Evolutionary conservation across 495 filamentous ascomycete species (phyloP).

Genomic region (Xylaria venustula): DNA sequence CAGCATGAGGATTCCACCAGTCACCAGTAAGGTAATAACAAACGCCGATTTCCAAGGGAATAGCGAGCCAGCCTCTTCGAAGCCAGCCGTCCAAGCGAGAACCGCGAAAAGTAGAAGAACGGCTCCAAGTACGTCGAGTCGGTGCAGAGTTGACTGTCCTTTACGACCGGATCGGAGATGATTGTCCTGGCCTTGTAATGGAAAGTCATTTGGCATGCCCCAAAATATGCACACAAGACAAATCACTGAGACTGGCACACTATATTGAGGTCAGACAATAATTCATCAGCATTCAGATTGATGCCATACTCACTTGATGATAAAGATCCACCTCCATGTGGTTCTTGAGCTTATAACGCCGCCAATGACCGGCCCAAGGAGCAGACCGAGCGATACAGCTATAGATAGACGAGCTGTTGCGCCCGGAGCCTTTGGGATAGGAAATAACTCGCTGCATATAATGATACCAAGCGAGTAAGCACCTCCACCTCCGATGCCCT

Average conservation of each 20-base stretch:
- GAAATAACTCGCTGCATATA: slow-evolving; percentile 48
- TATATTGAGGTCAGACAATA: background rate
- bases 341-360: slow-evolving; percentile 36
- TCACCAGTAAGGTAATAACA: slow-evolving; percentile 18
- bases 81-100: slow-evolving; percentile 20
- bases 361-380: slow-evolving; percentile 45
- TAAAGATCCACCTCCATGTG: slow-evolving; percentile 42
- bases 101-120: slow-evolving; percentile 20
- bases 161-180: background rate
- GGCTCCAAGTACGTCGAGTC: slow-evolving; percentile 17
- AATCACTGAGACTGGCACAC: background rate
- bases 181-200: background rate
- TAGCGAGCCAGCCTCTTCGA: slow-evolving; percentile 26
- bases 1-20: background rate
- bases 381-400: slow-evolving; percentile 43
- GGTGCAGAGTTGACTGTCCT: background rate
- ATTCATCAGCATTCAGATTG: background rate
- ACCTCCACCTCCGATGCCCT: slow-evolving; percentile 55
- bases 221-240: background rate
- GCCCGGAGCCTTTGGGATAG: slow-evolving; percentile 40
- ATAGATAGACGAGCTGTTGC: slow-evolving; percentile 49
- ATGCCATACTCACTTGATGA: slow-evolving; percentile 38
- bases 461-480: slow-evolving; percentile 50
- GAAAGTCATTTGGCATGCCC: background rate
- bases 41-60: slow-evolving; percentile 27